Percentiles rank a stretch among this genome's conserved stretches.
phyloP scores from a whole-genome alignment of 2,329 filamentous ascomycete species.

The Calonectria naviculata region DNA sequence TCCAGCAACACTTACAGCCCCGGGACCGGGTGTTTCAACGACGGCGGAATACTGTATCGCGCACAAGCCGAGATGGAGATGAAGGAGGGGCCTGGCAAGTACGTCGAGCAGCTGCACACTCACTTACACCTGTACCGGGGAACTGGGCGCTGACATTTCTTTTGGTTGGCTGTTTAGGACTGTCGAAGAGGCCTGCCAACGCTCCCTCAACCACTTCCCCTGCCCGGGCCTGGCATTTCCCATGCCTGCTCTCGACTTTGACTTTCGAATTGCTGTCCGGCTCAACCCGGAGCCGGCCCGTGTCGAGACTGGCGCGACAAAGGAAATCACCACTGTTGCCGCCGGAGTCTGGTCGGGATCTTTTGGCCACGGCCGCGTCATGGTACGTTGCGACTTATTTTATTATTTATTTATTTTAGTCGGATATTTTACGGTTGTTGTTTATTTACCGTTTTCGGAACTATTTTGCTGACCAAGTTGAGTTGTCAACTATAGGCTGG shows the following conservation, averaged over 20 bases:
- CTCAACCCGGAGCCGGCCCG: slow-evolving; percentile 56
- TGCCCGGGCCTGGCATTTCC: slow-evolving; percentile 56
- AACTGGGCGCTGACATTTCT: slow-evolving; percentile 30
- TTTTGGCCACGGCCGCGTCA: slow-evolving; percentile 60
- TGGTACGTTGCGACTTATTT: slow-evolving; percentile 50
- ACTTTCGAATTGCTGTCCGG: slow-evolving; percentile 61
- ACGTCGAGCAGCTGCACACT: slow-evolving; percentile 20
- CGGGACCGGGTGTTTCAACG: slow-evolving; percentile 37
- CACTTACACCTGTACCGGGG: background rate
- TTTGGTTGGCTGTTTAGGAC: slow-evolving; percentile 34
- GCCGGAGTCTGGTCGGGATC: slow-evolving; percentile 60
- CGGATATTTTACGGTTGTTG: background rate
- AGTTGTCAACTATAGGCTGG: slow-evolving; percentile 46
- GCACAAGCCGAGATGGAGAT: slow-evolving; percentile 41
- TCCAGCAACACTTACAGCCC: slow-evolving; percentile 1
- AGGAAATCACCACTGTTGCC: slow-evolving; percentile 62
- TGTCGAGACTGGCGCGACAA: slow-evolving; percentile 55
- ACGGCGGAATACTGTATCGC: slow-evolving; percentile 40
- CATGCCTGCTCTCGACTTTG: slow-evolving; percentile 58
- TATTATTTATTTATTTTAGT: background rate
- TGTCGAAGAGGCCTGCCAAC: slow-evolving; percentile 52
- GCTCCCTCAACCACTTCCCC: slow-evolving; percentile 53
- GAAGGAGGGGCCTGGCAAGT: slow-evolving; percentile 41
- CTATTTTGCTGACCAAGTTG: slow-evolving; percentile 34
- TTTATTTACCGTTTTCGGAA: background rate